Base-by-base conservation (phyloP, 2,329 filamentous ascomycete species). In the Aspergillus novoparasiticus region DNA sequence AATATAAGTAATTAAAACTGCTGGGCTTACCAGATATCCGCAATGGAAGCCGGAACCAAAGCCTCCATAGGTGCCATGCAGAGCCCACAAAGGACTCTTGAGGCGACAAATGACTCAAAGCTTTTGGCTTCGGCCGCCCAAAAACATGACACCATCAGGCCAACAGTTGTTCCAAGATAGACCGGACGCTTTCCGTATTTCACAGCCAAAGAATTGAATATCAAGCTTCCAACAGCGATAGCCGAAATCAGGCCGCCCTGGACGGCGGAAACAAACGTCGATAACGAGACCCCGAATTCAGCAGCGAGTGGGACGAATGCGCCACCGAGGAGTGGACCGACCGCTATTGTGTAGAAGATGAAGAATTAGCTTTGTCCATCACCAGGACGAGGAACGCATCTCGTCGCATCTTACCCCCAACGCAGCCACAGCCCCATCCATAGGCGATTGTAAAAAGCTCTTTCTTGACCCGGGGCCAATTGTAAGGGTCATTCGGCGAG, bases 21-120 rank as follows among this genome's bases (percentile, higher is more conserved):
- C 39, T 19, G 9, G 39, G 19, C 16, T 4, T 41, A 41, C 39
- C 77, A 81, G 23, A 81, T 72, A 70, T 81, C 79, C 2, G 74
- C 73, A 64, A 81, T 80, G 0, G 77, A 78, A 11, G 79, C 78
- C 1, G 75, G 75, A 19, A 81, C 71, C 16, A 81, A 68, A 0
- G 77, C 76, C 56, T 80, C 78, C 66, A 79, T 72, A 0, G 77
- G 77, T 6, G 77, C 76, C 76, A 79, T 79, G 58, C 75, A 77
- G 16, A 77, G 69, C 8, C 77, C 77, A 63, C 72, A 72, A 2
- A 79, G 61, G 8, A 76, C 76, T 19, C 77, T 70, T 19, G 76
- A 68, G 2, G 72, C 73, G 66, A 78, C 72, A 53, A 79, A 66
- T n/a, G 39, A 41, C 2, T 14, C 12, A 41, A 41, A 41, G 39